A percentile compares a stretch with the other conserved stretches of the same genome.
Evolutionary conservation across 805 yeast species (phyloP).

Genomic region (Nakazawaea pomicola): DNA sequence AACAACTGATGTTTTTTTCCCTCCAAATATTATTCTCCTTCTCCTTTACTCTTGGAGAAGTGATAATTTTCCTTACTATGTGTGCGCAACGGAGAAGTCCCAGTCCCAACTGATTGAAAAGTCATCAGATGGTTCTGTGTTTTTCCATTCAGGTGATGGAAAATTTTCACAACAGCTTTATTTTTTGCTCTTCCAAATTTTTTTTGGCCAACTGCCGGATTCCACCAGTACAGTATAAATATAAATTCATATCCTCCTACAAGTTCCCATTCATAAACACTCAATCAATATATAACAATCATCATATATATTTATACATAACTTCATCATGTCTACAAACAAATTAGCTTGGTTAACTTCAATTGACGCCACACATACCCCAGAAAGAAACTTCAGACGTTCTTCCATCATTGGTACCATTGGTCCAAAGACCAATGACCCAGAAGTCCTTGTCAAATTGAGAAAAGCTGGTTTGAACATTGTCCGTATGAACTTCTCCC

Average conservation of each 20-base stretch:
- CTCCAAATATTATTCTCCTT: too few relatives aligned
- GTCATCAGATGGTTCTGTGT: background rate
- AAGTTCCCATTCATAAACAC: too few relatives aligned
- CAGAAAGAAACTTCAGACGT: slow-evolving; percentile 81
- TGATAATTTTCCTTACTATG: too few relatives aligned
- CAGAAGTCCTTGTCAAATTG: slow-evolving; percentile 75
- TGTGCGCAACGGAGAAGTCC: background rate
- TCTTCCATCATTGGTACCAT: slow-evolving; percentile 97
- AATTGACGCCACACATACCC: slow-evolving; percentile 68
- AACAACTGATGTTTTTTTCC: too few relatives aligned
- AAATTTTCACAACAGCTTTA: background rate
- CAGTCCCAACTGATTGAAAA: background rate
- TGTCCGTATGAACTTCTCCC: slow-evolving; percentile 98
- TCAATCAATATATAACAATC: background rate
- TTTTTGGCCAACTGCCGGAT: background rate
- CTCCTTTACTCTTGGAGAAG: too few relatives aligned
- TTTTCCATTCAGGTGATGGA: background rate
- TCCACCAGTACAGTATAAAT: background rate
- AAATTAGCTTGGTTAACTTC: slow-evolving; percentile 78
- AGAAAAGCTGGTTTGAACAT: slow-evolving; percentile 98
- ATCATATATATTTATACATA: background rate
- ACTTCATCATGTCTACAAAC: slow-evolving; percentile 8
- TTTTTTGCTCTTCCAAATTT: too few relatives aligned
- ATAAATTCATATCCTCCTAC: background rate
- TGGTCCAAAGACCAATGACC: slow-evolving; percentile 95